phyloP scores from a whole-genome alignment of 192 early-diverging fungal species.

The Linnemannia elongata region DNA sequence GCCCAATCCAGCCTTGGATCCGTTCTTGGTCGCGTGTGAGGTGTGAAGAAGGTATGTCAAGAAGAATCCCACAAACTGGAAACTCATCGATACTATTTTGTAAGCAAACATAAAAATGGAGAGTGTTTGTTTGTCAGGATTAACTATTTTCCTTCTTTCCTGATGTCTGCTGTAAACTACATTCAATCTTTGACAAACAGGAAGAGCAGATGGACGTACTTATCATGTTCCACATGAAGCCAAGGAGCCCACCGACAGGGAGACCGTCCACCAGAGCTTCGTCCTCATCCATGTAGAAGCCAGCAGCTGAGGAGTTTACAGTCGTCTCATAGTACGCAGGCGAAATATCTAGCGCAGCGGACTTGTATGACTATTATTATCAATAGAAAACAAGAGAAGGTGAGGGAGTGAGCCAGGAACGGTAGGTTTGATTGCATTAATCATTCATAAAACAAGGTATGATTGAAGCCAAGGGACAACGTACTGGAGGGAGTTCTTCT shows the following conservation, averaged over 20 bases:
- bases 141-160: not conserved
- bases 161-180: not conserved
- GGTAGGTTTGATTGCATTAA: not conserved
- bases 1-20: conserved; percentile 83
- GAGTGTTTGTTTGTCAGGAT: not conserved
- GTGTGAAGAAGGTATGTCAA: conserved; percentile 93
- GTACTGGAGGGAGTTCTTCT: conserved; percentile 51
- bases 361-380: conserved; percentile 44
- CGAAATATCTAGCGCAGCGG: conserved; percentile 46
- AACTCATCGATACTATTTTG: conserved; percentile 76
- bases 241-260: conserved; percentile 86
- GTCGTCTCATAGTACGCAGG: conserved; percentile 49
- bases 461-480: not conserved
- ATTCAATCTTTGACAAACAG: not conserved
- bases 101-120: not conserved
- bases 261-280: conserved; percentile 88
- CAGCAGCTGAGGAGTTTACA: conserved; percentile 63
- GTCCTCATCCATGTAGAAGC: conserved; percentile 81
- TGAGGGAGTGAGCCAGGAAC: not conserved
- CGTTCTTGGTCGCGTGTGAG: conserved; percentile 89
- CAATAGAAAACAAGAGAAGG: not conserved
- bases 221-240: conserved; percentile 88
- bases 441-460: not conserved
- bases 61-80: conserved; percentile 92
- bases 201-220: conserved; percentile 51